These are phyloP conservation scores for Ajuga reptans DNA, from an alignment of 305 asterid species.

Conservation along the genomic window DNA sequence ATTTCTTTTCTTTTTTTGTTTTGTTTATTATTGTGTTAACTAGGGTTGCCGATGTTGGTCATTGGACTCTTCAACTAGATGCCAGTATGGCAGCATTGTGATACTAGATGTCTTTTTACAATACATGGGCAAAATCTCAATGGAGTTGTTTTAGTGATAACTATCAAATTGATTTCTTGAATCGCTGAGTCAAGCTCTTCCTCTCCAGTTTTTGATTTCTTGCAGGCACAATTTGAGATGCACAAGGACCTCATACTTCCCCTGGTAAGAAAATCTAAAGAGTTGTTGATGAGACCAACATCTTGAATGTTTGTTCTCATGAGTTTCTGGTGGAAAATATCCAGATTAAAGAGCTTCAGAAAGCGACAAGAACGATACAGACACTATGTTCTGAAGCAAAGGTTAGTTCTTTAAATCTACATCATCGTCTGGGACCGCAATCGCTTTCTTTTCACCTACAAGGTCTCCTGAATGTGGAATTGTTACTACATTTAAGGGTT, in stretches of 20 bases:
- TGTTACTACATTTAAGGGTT: constrained; percentile 43
- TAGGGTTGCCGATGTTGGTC: too few relatives aligned
- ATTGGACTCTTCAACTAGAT: background rate
- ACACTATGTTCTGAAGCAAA: constrained; percentile 84
- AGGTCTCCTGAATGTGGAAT: background rate
- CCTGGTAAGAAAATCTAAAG: constrained; percentile 48
- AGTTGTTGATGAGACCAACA: background rate
- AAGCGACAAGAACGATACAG: constrained; percentile 80
- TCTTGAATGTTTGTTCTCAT: constrained; percentile 19
- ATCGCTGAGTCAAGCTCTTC: constrained; percentile 16
- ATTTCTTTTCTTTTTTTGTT: background rate
- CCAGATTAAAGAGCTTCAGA: constrained; percentile 81
- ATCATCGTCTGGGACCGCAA: background rate
- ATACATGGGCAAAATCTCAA: background rate
- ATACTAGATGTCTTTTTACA: too few relatives aligned
- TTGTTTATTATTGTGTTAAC: background rate
- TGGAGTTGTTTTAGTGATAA: background rate
- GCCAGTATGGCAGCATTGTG: background rate
- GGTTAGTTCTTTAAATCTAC: constrained; percentile 35
- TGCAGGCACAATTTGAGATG: constrained; percentile 51
- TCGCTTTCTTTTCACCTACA: constrained; percentile 11
- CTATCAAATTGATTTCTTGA: background rate
- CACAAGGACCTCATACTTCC: constrained; percentile 58
- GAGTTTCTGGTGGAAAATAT: constrained; percentile 21
- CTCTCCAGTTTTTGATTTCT: constrained; percentile 63